A percentile compares a stretch with the other conserved stretches of the same genome.
phyloP scores from a whole-genome alignment of 176 grass and related monocot genomes.

The Aegilops bicornis region DNA sequence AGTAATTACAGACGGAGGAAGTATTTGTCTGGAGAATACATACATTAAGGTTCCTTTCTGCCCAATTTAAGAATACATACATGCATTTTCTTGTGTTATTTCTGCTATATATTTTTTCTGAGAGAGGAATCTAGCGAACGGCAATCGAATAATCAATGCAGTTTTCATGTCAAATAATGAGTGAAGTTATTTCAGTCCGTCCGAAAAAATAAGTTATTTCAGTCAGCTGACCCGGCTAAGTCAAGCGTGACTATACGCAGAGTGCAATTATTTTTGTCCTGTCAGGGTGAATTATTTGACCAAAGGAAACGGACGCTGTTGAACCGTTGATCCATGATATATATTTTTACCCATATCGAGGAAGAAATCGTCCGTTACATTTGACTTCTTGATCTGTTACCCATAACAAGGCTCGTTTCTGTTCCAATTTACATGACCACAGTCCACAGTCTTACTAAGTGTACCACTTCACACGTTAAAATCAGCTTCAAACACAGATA shows the following conservation, averaged over 20 bases:
- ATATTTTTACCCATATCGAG: not conserved
- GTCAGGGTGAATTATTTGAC: slow-evolving; percentile 26
- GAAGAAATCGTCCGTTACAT: not conserved
- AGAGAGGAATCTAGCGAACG: no score
- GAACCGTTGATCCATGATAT: not conserved
- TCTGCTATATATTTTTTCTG: not conserved
- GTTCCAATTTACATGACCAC: not conserved
- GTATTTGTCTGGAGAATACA: not conserved
- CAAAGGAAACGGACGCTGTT: not conserved
- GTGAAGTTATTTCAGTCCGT: no score
- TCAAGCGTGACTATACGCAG: slow-evolving; percentile 19
- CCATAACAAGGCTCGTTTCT: not conserved
- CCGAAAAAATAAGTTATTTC: no score
- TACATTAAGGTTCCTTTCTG: not conserved
- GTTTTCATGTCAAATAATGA: not conserved
- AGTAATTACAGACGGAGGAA: no score
- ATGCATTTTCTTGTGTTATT: not conserved
- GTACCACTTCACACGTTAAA: not conserved
- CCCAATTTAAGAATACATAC: slow-evolving; percentile 1
- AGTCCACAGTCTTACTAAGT: not conserved
- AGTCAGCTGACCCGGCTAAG: not conserved
- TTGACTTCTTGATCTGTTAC: not conserved
- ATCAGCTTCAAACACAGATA: not conserved
- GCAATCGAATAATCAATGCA: not conserved
- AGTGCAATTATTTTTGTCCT: not conserved